Evolutionary conservation across 208 protist species (phyloP).

Genomic region (Blechomonas ayalai): DNA sequence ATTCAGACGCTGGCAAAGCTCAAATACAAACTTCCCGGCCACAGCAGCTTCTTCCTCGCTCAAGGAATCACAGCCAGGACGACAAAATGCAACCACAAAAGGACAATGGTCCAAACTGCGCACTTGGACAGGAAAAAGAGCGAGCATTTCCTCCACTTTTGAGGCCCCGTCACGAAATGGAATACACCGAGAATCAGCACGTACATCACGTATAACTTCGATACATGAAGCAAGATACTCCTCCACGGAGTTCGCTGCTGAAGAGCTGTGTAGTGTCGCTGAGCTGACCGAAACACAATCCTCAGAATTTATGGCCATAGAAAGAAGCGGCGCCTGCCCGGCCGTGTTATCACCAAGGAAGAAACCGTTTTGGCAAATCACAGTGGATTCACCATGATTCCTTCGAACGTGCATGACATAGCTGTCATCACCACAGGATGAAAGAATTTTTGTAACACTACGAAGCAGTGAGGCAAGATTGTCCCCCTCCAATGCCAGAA

Average conservation of each 20-base stretch:
- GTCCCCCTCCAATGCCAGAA: conserved; percentile 14
- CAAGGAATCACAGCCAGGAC: conserved; percentile 9
- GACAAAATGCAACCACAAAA: conserved; percentile 24
- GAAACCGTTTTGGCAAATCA: conserved; percentile 41
- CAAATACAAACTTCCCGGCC: conserved; percentile 16
- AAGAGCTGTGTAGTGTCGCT: conserved; percentile 12
- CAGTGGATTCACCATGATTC: conserved; percentile 12
- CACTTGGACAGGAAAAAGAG: conserved; percentile 24
- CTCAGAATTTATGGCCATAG: conserved; percentile 10
- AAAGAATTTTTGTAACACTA: conserved; percentile 21
- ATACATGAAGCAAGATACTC: conserved; percentile 8
- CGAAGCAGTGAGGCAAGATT: conserved; percentile 23
- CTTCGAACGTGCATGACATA: conserved; percentile 37
- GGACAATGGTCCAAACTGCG: conserved; percentile 9
- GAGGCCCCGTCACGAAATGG: conserved; percentile 9
- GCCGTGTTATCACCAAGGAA: conserved; percentile 15
- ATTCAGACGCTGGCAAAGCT: conserved; percentile 9
- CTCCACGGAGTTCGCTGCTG: conserved; percentile 7
- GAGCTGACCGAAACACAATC: conserved; percentile 21
- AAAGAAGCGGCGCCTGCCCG: conserved; percentile 11
- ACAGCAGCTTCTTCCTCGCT: conserved; percentile 9
- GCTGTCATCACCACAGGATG: conserved; percentile 20
- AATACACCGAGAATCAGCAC: conserved; percentile 12
- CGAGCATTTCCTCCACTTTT: conserved; percentile 26
- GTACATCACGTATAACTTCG: conserved; percentile 18